Conservation (phyloP, 148 eudicot species). For the Polygonum maritimum region DNA sequence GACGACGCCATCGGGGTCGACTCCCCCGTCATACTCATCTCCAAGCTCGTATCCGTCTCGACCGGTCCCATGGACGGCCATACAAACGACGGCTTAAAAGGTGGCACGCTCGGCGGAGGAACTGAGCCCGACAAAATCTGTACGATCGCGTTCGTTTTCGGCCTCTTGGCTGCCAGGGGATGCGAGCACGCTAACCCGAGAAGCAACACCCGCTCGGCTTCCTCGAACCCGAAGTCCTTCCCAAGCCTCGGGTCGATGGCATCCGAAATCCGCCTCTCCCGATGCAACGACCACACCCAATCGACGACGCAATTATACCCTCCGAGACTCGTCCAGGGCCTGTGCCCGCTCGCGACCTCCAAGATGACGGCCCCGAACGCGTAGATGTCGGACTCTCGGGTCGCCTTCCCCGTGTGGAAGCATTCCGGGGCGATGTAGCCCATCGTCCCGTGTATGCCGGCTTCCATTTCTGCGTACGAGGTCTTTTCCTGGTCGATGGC, state of each 20-base stretch:
- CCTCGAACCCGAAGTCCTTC: conserved; percentile 34
- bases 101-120: conserved; percentile 44
- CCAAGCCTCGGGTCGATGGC: conserved; percentile 51
- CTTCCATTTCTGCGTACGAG: conserved; percentile 55
- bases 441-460: conserved; percentile 55
- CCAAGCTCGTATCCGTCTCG: conserved; percentile 21
- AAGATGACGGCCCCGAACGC: conserved; percentile 66
- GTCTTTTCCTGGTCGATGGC: conserved; percentile 65
- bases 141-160: conserved; percentile 35
- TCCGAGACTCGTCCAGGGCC: conserved; percentile 46
- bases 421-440: conserved; percentile 93
- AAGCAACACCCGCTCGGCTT: conserved; percentile 50
- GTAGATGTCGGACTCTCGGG: conserved; percentile 60
- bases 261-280: conserved; percentile 39
- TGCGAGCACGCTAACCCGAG: conserved; percentile 73
- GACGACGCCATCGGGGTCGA: not conserved
- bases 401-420: conserved; percentile 71
- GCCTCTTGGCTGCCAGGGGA: conserved; percentile 55
- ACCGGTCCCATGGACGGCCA: conserved; percentile 54
- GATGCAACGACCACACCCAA: conserved; percentile 78
- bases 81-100: conserved; percentile 61
- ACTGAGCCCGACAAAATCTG: conserved; percentile 55
- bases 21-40: conserved; percentile 7
- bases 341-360: conserved; percentile 55
- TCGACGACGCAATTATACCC: conserved; percentile 45